Evolutionary conservation across 208 protist genomes (phyloP).

Genomic region (Trypanosomatidae sp.): DNA sequence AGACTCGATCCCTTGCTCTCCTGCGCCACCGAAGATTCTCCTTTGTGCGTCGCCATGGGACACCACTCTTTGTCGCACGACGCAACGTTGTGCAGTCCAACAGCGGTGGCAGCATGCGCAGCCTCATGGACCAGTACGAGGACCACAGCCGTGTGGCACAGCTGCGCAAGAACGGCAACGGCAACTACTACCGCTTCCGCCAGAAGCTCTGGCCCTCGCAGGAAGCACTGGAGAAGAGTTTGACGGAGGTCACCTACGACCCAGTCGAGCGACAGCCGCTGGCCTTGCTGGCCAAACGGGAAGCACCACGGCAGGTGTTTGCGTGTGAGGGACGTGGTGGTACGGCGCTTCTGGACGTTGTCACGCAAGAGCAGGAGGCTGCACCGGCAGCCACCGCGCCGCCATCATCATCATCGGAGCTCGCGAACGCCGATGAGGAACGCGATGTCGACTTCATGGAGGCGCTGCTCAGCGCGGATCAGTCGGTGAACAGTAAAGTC

Average conservation of each 20-base stretch:
- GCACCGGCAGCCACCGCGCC: too few species aligned
- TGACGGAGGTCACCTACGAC: too few species aligned
- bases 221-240: constrained; percentile 73
- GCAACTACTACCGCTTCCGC: constrained; percentile 83
- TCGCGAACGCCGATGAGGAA: too few species aligned
- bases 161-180: constrained; percentile 55
- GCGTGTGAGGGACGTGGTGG: constrained; percentile 52
- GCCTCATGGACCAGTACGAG: constrained; percentile 68
- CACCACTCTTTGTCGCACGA: too few species aligned
- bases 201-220: constrained; percentile 76
- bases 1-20: too few species aligned
- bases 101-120: constrained; percentile 36
- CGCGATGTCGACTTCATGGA: constrained; percentile 31
- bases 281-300: constrained; percentile 42
- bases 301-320: constrained; percentile 25
- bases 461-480: constrained; percentile 18
- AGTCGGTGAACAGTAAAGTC: constrained; percentile 53
- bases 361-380: not conserved
- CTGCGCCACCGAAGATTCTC: too few species aligned
- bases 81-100: constrained; percentile 66
- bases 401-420: too few species aligned
- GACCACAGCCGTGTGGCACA: constrained; percentile 31
- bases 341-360: constrained; percentile 43
- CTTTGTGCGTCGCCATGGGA: too few species aligned
- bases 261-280: constrained; percentile 72